phyloP scores from a whole-genome alignment of 495 filamentous ascomycete species.

The Lophiotrema nucula region DNA sequence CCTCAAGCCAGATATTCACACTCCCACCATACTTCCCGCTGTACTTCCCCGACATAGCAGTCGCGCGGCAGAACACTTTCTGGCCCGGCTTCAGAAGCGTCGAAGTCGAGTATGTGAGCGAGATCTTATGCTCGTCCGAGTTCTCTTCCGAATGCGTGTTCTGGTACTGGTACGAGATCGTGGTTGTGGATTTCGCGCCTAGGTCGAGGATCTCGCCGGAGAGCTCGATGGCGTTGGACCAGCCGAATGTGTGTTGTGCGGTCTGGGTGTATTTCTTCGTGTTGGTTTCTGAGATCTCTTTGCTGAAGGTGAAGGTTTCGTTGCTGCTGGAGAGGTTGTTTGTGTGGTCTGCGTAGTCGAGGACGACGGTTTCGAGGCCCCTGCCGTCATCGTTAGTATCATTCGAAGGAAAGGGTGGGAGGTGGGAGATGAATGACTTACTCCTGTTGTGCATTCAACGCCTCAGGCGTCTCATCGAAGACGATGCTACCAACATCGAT shows the following conservation, averaged over 20 bases:
- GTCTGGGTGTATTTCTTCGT: constrained; percentile 15
- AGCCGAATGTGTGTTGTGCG: constrained; percentile 12
- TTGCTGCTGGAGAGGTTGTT: constrained; percentile 11
- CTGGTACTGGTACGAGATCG: constrained; percentile 12
- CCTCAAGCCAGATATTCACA: constrained; percentile 22
- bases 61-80: constrained; percentile 20
- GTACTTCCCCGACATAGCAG: constrained; percentile 17
- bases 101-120: constrained; percentile 12
- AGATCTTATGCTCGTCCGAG: neutral
- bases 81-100: constrained; percentile 18
- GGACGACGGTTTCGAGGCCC: constrained; percentile 12
- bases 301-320: constrained; percentile 25
- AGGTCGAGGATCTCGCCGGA: constrained; percentile 20
- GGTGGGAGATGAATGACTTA: neutral
- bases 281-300: neutral
- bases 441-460: constrained; percentile 11
- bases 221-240: neutral
- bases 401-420: neutral
- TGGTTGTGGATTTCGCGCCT: constrained; percentile 1
- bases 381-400: neutral
- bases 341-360: constrained; percentile 21
- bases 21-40: constrained; percentile 11
- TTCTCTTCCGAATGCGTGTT: constrained; percentile 9
- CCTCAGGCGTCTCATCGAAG: constrained; percentile 21
- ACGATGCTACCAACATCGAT: constrained; percentile 15